Evolutionary conservation across 352 stramenopile genomes (phyloP), one percentile per base, ranked within the genome.

Genomic region (Globisporangium abappressorium): DNA sequence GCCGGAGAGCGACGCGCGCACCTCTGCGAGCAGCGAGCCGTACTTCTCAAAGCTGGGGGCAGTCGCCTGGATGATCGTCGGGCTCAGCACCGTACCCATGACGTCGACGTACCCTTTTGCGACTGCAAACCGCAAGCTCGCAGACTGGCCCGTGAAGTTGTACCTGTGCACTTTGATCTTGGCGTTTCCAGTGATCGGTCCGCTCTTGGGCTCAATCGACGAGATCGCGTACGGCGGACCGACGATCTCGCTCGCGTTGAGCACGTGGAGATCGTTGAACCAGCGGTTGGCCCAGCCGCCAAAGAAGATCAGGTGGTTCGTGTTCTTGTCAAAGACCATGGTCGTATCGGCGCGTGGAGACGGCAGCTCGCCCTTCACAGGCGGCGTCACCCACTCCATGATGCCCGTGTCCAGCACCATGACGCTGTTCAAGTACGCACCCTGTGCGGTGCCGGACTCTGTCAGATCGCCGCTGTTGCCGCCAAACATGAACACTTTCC

Each of bases 401-500:
- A 69, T 84, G 6, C 92, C 95, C 5, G 93, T 98, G 70, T 99
- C 94, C 8, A 99, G 76, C 24, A 98, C 92, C 34, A 93, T 73
- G 15, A 98, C 85, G 38, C 90, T 94, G 66, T 97, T 98, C 36
- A 93, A 71, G 60, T 97, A 98, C 24, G 84, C 85, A 14, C 93
- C 94, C 77, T 96, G 92, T 0, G 90, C 89, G 1, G 91, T 93
- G 14, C 81, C 78, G 0, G 92, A 88, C 55, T 97, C 89, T 7
- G 86, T 81, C 3, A 99, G 73, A 71, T 99, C 93, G 12, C 97
- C 96, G 53, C 90, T 98, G 74, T 98, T 98, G 41, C 97, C 97
- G 59, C 97, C 97, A 77, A 99, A 99, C 62, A 99, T 84, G 69
- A 99, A 99, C 2, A 99, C 82, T 72, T 99, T 99, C 95, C 95